phyloP scores from a whole-genome alignment of 2,329 filamentous ascomycete genomes.

The Neofusicoccum sp. region DNA sequence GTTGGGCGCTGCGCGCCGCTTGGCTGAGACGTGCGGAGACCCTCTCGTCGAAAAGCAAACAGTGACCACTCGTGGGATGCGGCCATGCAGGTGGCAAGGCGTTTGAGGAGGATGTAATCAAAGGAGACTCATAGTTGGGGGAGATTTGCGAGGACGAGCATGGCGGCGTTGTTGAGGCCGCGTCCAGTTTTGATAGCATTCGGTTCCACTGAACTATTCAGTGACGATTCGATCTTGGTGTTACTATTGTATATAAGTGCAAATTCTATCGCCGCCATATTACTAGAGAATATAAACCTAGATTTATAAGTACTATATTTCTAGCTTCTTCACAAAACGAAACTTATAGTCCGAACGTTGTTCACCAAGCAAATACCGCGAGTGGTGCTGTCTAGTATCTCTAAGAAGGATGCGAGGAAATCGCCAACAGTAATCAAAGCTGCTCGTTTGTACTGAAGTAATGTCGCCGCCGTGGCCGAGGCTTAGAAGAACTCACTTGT shows the following conservation, averaged over 20 bases:
- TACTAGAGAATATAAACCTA: background rate
- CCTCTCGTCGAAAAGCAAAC: slow-evolving; percentile 33
- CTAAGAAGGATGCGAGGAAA: slow-evolving; percentile 23
- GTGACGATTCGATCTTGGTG: background rate
- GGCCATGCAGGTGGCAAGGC: slow-evolving; percentile 47
- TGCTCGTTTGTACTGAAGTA: slow-evolving; percentile 17
- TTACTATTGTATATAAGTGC: background rate
- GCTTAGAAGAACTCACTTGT: no score
- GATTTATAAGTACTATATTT: no score
- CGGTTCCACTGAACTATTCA: background rate
- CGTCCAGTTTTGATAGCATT: background rate
- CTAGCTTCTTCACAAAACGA: background rate
- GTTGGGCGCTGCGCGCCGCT: no score
- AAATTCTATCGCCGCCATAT: background rate
- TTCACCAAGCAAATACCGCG: background rate
- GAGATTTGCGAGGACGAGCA: slow-evolving; percentile 43
- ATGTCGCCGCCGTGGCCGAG: slow-evolving; percentile 22
- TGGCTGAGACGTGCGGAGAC: no score
- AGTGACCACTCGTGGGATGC: slow-evolving; percentile 48
- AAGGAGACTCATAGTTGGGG: slow-evolving; percentile 49
- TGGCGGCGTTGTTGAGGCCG: no score
- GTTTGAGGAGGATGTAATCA: slow-evolving; percentile 48
- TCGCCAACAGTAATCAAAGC: slow-evolving; percentile 24
- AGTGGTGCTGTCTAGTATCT: background rate
- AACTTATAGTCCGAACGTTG: background rate